Conservation (phyloP, 1,284 basidiomycete genomes). For the Malassezia sympodialis region DNA sequence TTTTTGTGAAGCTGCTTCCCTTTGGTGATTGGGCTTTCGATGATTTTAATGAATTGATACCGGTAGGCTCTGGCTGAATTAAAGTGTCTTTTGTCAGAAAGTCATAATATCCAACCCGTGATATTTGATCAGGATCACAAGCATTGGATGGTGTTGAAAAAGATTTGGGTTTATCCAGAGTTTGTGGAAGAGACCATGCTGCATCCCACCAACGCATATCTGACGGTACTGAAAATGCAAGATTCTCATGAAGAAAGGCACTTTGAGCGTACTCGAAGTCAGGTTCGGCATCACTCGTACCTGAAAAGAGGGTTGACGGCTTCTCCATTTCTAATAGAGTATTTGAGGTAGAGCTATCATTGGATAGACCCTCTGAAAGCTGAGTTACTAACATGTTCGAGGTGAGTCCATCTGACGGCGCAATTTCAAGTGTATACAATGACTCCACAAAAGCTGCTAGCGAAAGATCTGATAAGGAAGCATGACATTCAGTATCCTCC, state of each 20-base stretch:
- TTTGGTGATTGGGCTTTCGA: not conserved
- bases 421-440: slow-evolving; percentile 44
- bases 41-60: not conserved
- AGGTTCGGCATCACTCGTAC: not conserved
- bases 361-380: not conserved
- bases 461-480: slow-evolving; percentile 24
- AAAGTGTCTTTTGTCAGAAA: not conserved
- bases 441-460: slow-evolving; percentile 43
- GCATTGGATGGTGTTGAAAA: not conserved
- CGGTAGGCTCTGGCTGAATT: not conserved
- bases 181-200: slow-evolving; percentile 15
- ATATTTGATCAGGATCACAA: not conserved
- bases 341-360: not conserved
- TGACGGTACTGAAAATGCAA: slow-evolving; percentile 42
- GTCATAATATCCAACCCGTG: not conserved
- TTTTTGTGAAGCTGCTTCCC: not conserved
- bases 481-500: not conserved
- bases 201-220: slow-evolving; percentile 47
- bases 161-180: not conserved
- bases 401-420: slow-evolving; percentile 26
- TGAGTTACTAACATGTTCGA: slow-evolving; percentile 4
- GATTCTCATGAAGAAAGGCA: slow-evolving; percentile 28
- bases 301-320: not conserved
- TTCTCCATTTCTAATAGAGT: not conserved
- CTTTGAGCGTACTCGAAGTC: slow-evolving; percentile 1